Percentiles rank a stretch among this genome's conserved stretches.
These are phyloP conservation scores for Isoetes taiwanensis DNA, from an alignment of 75 land plant genomes.

Conservation along the genomic window DNA sequence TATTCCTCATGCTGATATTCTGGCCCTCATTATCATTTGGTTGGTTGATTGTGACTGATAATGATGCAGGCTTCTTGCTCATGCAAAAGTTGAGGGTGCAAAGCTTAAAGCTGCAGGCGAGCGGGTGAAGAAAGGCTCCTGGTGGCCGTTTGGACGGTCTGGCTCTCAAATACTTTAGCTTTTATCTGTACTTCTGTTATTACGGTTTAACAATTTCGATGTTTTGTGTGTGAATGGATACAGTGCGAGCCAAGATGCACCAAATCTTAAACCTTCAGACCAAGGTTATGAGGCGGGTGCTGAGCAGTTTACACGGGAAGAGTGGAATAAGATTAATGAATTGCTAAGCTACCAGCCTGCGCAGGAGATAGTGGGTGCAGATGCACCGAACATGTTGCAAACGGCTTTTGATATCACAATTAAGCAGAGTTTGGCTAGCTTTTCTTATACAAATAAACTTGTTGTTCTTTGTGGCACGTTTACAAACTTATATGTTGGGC, in stretches of 20 bases:
- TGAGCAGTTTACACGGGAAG: constrained; percentile 63
- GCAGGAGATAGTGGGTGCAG: constrained; percentile 48
- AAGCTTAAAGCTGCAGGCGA: constrained; percentile 60
- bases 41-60: background rate
- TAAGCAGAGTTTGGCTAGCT: constrained; percentile 54
- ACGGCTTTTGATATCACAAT: constrained; percentile 49
- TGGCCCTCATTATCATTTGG: background rate
- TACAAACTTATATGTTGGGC: constrained; percentile 47
- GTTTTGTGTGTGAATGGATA: background rate
- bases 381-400: constrained; percentile 46
- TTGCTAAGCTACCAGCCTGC: constrained; percentile 58
- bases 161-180: too few relatives aligned
- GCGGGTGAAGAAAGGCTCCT: constrained; percentile 46
- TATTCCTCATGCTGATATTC: background rate
- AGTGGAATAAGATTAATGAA: constrained; percentile 82
- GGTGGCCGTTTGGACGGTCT: constrained; percentile 76
- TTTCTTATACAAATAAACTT: constrained; percentile 32
- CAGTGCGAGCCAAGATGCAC: background rate
- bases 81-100: constrained; percentile 75
- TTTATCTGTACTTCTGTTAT: too few relatives aligned
- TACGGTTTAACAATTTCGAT: too few relatives aligned
- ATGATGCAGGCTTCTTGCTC: constrained; percentile 66
- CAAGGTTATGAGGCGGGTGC: constrained; percentile 2
- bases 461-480: constrained; percentile 87
- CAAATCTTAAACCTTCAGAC: background rate